Evolutionary conservation across 2,329 filamentous ascomycete species (phyloP).

Genomic region (Phoma sp.): DNA sequence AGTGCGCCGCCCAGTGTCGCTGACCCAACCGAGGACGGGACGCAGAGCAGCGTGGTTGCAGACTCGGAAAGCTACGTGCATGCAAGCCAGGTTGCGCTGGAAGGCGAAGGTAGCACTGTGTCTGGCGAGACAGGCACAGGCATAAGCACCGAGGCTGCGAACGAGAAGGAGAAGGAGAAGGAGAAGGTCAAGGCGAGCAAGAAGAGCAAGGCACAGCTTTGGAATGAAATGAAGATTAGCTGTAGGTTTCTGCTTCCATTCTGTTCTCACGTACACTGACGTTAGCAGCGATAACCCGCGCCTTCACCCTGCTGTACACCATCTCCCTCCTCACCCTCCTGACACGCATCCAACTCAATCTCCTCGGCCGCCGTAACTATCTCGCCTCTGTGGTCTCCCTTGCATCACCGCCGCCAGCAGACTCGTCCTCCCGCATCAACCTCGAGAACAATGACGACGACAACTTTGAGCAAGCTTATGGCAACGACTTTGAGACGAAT

Average conservation of each 20-base stretch:
- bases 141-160: constrained; percentile 39
- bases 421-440: constrained; percentile 76
- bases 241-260: constrained; percentile 63
- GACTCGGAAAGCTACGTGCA: constrained; percentile 75
- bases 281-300: constrained; percentile 77
- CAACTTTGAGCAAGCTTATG: constrained; percentile 78
- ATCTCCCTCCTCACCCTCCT: constrained; percentile 87
- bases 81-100: constrained; percentile 70
- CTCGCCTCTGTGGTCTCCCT: constrained; percentile 93
- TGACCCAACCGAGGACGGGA: constrained; percentile 71
- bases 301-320: constrained; percentile 91
- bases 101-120: constrained; percentile 54
- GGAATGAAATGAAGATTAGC: constrained; percentile 96
- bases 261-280: constrained; percentile 14
- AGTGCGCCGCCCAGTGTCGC: constrained; percentile 71
- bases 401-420: constrained; percentile 69
- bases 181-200: constrained; percentile 62
- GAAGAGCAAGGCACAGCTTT: constrained; percentile 90
- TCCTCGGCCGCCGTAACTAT: constrained; percentile 93
- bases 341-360: constrained; percentile 93
- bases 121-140: constrained; percentile 41
- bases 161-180: constrained; percentile 51
- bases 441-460: constrained; percentile 95
- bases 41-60: constrained; percentile 78
- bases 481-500: constrained; percentile 95